Base-by-base conservation (phyloP, 768 basidiomycete genomes). In the Daedaleopsis nitida region DNA sequence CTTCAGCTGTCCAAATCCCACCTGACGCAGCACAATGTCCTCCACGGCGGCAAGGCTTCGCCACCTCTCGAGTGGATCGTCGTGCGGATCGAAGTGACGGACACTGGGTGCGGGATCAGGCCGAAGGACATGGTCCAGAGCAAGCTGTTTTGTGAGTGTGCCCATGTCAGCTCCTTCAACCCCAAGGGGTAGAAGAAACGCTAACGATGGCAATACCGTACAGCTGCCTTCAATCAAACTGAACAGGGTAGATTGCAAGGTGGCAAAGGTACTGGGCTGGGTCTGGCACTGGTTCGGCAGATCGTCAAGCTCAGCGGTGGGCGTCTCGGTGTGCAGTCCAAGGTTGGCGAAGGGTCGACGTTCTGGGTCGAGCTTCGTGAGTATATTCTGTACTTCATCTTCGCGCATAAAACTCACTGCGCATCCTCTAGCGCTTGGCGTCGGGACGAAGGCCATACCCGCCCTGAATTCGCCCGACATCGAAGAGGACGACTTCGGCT, bases 341-440 rank as follows among this genome's bases (percentile, higher is more conserved):
- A 86, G 70, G 75, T 83, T 1, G 82, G 83, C 9, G 78, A 83
- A 66, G 94, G 94, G 16, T 91, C 88, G 38, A 92, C 88, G 39
- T 96, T 95, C 76, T 95, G 93, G 94, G 88, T 92, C 10, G 91
- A 92, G 71, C 73, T 92, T 38, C 88, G 78, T 82, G 69, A 64
- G 80, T 75, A 12, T 24, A 52, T 55, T 62, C 44, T 35, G 34
- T 17, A 48, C n/a, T 8, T 1, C 16, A 19, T 38, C 17, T 23
- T 38, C 8, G 65, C 60, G 45, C 51, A 13, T 58, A 19, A 60
- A 50, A 54, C 37, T 58, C 43, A 58, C 42, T 47, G 38, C 19
- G n/a, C 19, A 24, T 7, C 16, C 34, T 23, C 47, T 19, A 80
- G 81, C 89, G 6, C 75, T 92, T n/a, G 89, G 88, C 5, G 84